Evolutionary conservation across 768 basidiomycete species (phyloP), one percentile per base, ranked within the genome.

Genomic region (Suillus weaverae): DNA sequence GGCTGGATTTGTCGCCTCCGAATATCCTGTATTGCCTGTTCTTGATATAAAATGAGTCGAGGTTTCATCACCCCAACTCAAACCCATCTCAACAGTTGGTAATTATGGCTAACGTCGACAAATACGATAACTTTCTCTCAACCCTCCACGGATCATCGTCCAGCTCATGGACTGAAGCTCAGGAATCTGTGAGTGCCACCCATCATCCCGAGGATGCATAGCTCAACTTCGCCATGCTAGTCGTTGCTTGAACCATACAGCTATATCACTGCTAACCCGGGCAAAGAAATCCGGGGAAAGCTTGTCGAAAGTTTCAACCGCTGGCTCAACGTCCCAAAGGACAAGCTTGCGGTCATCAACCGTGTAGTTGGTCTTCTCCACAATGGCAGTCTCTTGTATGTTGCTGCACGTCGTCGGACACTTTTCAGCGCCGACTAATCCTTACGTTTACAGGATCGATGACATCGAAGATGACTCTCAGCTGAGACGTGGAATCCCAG

Each of bases 401-500:
- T 75, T 2, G 56, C 32, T 50, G 18, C 36, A 30, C 35, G 33
- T 26, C 14, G 41, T 41, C 38, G 16, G 2, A 61, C 35, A 22
- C 33, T 36, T 36, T 50, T 36, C n/a, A n/a, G n/a, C 14, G 63
- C 39, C 33, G 44, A 43, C 66, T 4, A 32, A 62, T 48, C 10
- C 56, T 65, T 16, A 55, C 2, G n/a, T 51, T 56, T 60, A 8
- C 74, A 97, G 95, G 74, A 86, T 97, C 66, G 95, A 97, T 68
- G 95, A 97, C 73, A 95, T 97, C n/a, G 93, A 97, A 76, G 95
- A 97, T 64, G 89, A 91, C 68, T 92, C 92, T 0, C 91, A 94
- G 67, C 78, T 97, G 41, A 83, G 95, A 35, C 80, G 97, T 68
- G 97, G 97, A 4, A 82, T 85, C 38, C 96, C 96, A 71, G 92